A percentile compares a stretch with the other conserved stretches of the same genome.
Evolutionary conservation across 306 rosid genomes (phyloP).

Genomic region (Citrullus mucosospermus): DNA sequence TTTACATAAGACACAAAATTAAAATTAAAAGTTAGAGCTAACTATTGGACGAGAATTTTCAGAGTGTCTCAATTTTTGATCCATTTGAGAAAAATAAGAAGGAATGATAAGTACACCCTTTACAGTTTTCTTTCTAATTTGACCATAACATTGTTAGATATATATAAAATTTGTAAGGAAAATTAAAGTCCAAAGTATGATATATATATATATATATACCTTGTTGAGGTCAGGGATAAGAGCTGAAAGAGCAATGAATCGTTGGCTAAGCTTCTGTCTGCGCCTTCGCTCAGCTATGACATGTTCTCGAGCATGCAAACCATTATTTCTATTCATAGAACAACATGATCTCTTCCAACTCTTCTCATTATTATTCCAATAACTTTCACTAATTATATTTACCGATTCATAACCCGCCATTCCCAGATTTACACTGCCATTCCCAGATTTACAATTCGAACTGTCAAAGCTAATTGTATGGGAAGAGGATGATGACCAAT

Average conservation of each 20-base stretch:
- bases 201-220: constrained; percentile 17
- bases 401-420: neutral
- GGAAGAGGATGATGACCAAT: neutral
- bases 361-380: neutral
- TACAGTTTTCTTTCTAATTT: too few species aligned
- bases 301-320: constrained; percentile 43
- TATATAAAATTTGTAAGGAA: too few species aligned
- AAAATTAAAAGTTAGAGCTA: too few species aligned
- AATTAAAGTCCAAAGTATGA: too few species aligned
- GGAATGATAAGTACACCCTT: too few species aligned
- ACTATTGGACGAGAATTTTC: too few species aligned
- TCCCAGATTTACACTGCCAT: neutral
- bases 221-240: constrained; percentile 62
- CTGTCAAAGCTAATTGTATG: neutral
- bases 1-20: too few species aligned
- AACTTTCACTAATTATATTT: neutral
- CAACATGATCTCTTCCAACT: neutral
- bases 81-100: too few species aligned
- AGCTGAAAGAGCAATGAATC: constrained; percentile 74
- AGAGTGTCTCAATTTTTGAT: too few species aligned
- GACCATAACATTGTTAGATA: too few species aligned
- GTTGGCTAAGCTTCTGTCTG: constrained; percentile 62
- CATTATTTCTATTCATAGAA: neutral
- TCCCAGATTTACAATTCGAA: neutral
- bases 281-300: constrained; percentile 69